phyloP scores from a whole-genome alignment of 768 basidiomycete species.

The Rossbeevera mucosa region DNA sequence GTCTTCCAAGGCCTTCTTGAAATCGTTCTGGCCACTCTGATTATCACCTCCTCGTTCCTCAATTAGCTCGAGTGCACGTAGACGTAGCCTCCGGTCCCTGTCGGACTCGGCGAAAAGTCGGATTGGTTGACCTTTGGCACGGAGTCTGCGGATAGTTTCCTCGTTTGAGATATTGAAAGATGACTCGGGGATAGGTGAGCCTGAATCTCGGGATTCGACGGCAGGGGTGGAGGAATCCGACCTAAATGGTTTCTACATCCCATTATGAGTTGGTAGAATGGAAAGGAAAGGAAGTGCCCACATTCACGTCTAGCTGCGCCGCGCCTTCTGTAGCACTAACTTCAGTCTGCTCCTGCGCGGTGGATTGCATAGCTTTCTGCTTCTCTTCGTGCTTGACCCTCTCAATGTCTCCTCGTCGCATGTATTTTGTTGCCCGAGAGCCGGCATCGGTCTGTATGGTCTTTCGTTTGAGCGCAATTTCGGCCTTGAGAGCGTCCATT shows the following conservation, averaged over 20 bases:
- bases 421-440: constrained; percentile 73
- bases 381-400: constrained; percentile 50
- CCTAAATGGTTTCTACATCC: constrained; percentile 44
- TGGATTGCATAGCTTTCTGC: constrained; percentile 35
- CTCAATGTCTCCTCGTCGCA: constrained; percentile 89
- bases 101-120: constrained; percentile 93
- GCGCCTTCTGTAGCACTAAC: constrained; percentile 16
- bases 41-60: constrained; percentile 83
- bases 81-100: constrained; percentile 83
- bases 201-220: constrained; percentile 32
- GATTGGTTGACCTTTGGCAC: constrained; percentile 90
- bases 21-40: constrained; percentile 89
- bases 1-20: constrained; percentile 84
- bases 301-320: constrained; percentile 36
- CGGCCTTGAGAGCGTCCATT: constrained; percentile 86
- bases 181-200: constrained; percentile 37
- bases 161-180: constrained; percentile 89
- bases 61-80: constrained; percentile 91
- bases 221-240: constrained; percentile 40
- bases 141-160: constrained; percentile 84
- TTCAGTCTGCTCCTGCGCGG: constrained; percentile 23
- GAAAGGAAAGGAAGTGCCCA: constrained; percentile 34
- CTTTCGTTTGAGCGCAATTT: constrained; percentile 87
- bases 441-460: constrained; percentile 46
- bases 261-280: constrained; percentile 23